These are phyloP conservation scores for Aspergillus sergii DNA, from an alignment of 2,329 filamentous ascomycete genomes.

Conservation along the genomic window DNA sequence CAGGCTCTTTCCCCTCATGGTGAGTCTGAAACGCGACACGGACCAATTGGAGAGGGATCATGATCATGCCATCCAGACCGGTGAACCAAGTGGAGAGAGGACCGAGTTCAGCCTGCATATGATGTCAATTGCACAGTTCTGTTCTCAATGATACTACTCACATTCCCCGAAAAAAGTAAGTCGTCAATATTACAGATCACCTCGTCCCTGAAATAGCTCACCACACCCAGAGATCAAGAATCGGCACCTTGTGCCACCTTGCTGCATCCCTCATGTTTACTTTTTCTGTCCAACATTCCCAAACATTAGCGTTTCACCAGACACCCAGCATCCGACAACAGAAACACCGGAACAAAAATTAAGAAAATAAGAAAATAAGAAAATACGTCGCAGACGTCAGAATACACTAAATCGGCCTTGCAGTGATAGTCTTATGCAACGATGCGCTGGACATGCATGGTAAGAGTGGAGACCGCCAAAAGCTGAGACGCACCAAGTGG, in stretches of 20 bases:
- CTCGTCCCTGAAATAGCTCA: not conserved
- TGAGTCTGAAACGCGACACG: not conserved
- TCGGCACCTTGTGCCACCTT: not conserved
- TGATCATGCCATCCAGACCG: not conserved
- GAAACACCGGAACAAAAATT: not conserved
- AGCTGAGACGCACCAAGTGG: slow-evolving; percentile 9
- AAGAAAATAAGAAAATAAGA: not conserved
- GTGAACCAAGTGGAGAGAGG: not conserved
- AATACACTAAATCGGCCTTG: not conserved
- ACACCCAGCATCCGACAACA: not conserved
- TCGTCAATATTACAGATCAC: not conserved
- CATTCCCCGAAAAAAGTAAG: not conserved
- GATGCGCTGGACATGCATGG: slow-evolving; percentile 5
- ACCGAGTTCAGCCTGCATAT: not conserved
- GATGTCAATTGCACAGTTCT: not conserved
- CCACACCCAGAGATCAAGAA: not conserved
- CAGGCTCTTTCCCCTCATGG: not conserved
- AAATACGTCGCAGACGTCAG: not conserved
- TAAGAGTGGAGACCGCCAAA: slow-evolving; percentile 4
- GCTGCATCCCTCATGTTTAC: not conserved
- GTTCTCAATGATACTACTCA: not conserved
- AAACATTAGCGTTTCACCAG: not conserved
- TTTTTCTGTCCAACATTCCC: not conserved
- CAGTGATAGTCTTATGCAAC: not conserved
- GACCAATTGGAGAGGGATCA: not conserved